These are phyloP conservation scores for Aspergillus avenaceus DNA, from an alignment of 495 filamentous ascomycete genomes.

Conservation along the genomic window DNA sequence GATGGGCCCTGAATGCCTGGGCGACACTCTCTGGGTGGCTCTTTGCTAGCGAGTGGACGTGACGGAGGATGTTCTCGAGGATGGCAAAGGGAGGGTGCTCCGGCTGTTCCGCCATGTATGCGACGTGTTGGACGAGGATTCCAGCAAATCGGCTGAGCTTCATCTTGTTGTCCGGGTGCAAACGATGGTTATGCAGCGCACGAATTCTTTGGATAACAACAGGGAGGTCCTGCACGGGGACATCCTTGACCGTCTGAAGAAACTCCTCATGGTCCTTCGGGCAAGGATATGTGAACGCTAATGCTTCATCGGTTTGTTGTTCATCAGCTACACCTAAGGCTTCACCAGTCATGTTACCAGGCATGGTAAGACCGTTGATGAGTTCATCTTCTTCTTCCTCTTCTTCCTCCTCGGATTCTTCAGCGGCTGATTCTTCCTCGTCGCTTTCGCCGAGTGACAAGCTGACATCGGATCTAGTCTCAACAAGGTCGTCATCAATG, in stretches of 20 bases:
- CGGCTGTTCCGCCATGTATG: constrained; percentile 55
- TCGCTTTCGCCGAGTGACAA: constrained; percentile 48
- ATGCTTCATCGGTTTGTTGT: constrained; percentile 40
- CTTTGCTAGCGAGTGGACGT: constrained; percentile 84
- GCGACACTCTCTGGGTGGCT: constrained; percentile 72
- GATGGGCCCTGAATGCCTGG: constrained; percentile 66
- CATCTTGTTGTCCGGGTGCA: constrained; percentile 76
- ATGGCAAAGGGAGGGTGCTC: constrained; percentile 52
- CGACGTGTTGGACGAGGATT: constrained; percentile 74
- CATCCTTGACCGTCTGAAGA: constrained; percentile 55
- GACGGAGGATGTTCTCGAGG: constrained; percentile 65
- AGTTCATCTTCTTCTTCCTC: constrained; percentile 45
- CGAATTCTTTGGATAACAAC: constrained; percentile 84
- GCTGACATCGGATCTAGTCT: constrained; percentile 49
- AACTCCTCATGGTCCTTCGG: constrained; percentile 73
- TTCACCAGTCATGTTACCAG: constrained; percentile 16
- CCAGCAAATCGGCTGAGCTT: constrained; percentile 71
- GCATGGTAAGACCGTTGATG: constrained; percentile 37
- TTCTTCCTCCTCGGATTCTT: constrained; percentile 36
- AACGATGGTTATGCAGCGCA: constrained; percentile 82
- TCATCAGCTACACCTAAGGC: constrained; percentile 21
- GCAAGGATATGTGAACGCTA: constrained; percentile 82
- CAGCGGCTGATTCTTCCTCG: constrained; percentile 44
- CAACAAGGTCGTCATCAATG: constrained; percentile 81
- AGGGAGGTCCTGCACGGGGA: constrained; percentile 61